Conservation (phyloP, 2,329 filamentous ascomycete species). For the Helicocarpus griseus region DNA sequence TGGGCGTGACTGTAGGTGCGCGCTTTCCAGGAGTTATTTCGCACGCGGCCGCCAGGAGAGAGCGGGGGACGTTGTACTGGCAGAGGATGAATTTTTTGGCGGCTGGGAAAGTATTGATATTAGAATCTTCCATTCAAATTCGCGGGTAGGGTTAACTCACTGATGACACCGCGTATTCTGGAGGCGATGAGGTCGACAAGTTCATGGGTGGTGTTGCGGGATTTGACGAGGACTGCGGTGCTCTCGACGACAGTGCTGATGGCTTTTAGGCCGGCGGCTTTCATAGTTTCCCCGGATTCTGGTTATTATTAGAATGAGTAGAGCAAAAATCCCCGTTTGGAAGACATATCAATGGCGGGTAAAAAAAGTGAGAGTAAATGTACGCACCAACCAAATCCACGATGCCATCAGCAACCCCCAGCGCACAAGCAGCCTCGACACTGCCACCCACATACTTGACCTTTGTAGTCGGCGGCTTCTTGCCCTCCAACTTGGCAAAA, state of each 20-base stretch:
- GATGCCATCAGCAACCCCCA: constrained; percentile 93
- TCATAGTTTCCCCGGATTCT: constrained; percentile 99
- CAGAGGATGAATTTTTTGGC: constrained; percentile 91
- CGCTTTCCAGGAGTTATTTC: constrained; percentile 87
- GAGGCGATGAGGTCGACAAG: constrained; percentile 76
- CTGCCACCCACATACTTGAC: constrained; percentile 93
- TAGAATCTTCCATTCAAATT: neutral
- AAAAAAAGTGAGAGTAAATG: neutral
- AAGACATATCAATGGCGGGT: no score
- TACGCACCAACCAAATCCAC: constrained; percentile 87
- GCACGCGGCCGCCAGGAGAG: constrained; percentile 55
- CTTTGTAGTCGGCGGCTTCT: constrained; percentile 50
- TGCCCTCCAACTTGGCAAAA: constrained; percentile 65
- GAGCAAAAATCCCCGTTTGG: no score
- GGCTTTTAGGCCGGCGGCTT: constrained; percentile 82
- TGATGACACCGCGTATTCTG: constrained; percentile 87
- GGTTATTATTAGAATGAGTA: constrained; percentile 8
- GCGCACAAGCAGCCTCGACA: constrained; percentile 90
- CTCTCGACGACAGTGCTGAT: constrained; percentile 89
- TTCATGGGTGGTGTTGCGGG: constrained; percentile 68
- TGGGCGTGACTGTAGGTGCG: constrained; percentile 78
- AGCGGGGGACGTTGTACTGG: constrained; percentile 84
- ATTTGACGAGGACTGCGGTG: constrained; percentile 85
- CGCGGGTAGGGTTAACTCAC: constrained; percentile 25
- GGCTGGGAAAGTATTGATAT: constrained; percentile 35